Evolutionary conservation across 78 protist genomes (phyloP).

Genomic region (Trichosphaerium sp.): DNA sequence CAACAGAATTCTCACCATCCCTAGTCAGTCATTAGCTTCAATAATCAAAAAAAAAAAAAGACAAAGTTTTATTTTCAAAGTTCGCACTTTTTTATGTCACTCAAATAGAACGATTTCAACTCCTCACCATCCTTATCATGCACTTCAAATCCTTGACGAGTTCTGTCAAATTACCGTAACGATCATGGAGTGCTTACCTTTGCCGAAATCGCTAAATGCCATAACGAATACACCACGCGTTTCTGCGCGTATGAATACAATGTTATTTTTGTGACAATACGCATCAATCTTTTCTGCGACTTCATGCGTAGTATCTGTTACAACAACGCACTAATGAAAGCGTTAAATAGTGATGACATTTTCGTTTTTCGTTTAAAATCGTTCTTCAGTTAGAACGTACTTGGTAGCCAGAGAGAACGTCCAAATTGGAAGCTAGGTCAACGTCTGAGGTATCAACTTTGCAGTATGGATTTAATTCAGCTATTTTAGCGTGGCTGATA

Average conservation of each 20-base stretch:
- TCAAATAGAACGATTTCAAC: conserved; percentile 27
- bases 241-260: conserved; percentile 13
- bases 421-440: too few relatives aligned
- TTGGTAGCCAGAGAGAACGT: too few relatives aligned
- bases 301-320: conserved; percentile 9
- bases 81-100: too few relatives aligned
- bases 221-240: conserved; percentile 5
- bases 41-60: too few relatives aligned
- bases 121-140: conserved; percentile 43
- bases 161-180: background rate
- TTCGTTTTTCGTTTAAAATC: background rate
- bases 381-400: background rate
- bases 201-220: conserved; percentile 24
- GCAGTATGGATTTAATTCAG: conserved; percentile 43
- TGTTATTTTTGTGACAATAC: conserved; percentile 4
- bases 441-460: conserved; percentile 1
- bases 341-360: background rate
- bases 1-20: conserved; percentile 37
- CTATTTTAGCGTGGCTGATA: background rate
- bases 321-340: conserved; percentile 17
- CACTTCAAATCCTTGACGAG: background rate
- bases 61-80: too few relatives aligned
- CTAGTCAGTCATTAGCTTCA: too few relatives aligned
- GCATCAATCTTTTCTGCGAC: conserved; percentile 1
- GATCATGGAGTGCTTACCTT: background rate